These are phyloP conservation scores for Pogostemon cablin DNA, from an alignment of 257 asterid genomes.

Conservation along the genomic window DNA sequence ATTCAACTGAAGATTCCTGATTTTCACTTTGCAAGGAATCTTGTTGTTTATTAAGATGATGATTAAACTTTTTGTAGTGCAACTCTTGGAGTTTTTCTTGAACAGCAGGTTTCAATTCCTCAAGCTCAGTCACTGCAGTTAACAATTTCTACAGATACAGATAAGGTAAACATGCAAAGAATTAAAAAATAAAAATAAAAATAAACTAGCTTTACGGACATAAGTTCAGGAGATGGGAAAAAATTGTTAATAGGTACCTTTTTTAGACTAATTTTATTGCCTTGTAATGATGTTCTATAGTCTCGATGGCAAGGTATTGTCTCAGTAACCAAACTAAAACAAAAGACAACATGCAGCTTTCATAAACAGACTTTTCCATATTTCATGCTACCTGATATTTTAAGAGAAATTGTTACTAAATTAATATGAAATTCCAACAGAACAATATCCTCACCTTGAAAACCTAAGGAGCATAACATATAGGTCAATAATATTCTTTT, in stretches of 20 bases:
- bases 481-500: slow-evolving; percentile 75
- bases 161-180: slow-evolving; percentile 9
- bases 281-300: slow-evolving; percentile 58
- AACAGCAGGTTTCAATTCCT: slow-evolving; percentile 77
- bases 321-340: slow-evolving; percentile 87
- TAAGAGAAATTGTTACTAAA: slow-evolving; percentile 24
- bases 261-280: slow-evolving; percentile 59
- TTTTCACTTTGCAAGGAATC: slow-evolving; percentile 43
- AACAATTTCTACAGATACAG: slow-evolving; percentile 56
- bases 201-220: slow-evolving; percentile 11
- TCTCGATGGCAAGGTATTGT: slow-evolving; percentile 94
- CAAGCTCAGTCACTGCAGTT: slow-evolving; percentile 78
- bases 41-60: slow-evolving; percentile 45
- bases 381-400: slow-evolving; percentile 33
- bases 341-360: slow-evolving; percentile 40
- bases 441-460: slow-evolving; percentile 73
- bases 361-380: slow-evolving; percentile 34
- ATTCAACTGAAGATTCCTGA: slow-evolving; percentile 45
- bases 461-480: slow-evolving; percentile 92
- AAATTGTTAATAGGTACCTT: slow-evolving; percentile 43
- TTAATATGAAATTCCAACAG: slow-evolving; percentile 13
- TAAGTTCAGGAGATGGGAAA: slow-evolving; percentile 23
- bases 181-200: slow-evolving; percentile 9
- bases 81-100: slow-evolving; percentile 67
- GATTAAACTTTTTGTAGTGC: slow-evolving; percentile 47